phyloP scores from a whole-genome alignment of 164 flowering plant genomes.

The Kalanchoe fedtschenkoi region DNA sequence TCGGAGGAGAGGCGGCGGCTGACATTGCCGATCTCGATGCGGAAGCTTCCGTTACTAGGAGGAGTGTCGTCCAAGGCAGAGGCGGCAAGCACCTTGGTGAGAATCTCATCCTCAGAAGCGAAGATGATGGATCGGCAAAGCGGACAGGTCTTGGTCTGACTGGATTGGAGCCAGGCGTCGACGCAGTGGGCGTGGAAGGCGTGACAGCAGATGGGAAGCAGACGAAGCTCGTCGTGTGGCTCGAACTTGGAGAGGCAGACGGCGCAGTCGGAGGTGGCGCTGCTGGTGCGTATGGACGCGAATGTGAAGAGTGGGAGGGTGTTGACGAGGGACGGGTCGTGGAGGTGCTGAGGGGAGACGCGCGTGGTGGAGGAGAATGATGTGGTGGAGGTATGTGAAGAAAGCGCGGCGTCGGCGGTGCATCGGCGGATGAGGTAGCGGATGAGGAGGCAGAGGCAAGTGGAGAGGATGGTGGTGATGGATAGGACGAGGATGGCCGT shows the following conservation, averaged over 20 bases:
- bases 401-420: slow-evolving; percentile 13
- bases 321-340: slow-evolving; percentile 21
- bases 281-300: slow-evolving; percentile 34
- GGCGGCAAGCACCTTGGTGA: slow-evolving; percentile 14
- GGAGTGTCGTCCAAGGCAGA: slow-evolving; percentile 13
- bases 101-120: slow-evolving; percentile 38
- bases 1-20: slow-evolving; percentile 31
- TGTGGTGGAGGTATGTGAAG: slow-evolving; percentile 3
- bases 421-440: slow-evolving; percentile 19
- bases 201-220: slow-evolving; percentile 80
- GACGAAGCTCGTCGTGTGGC: slow-evolving; percentile 56
- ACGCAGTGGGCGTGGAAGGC: slow-evolving; percentile 75
- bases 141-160: slow-evolving; percentile 54
- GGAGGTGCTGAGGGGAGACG: slow-evolving; percentile 14
- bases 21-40: slow-evolving; percentile 68
- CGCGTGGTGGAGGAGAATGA: slow-evolving; percentile 18
- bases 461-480: slow-evolving; percentile 26
- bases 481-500: slow-evolving; percentile 26
- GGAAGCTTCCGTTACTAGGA: slow-evolving; percentile 28
- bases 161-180: slow-evolving; percentile 66
- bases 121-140: slow-evolving; percentile 62
- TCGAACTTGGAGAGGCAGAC: slow-evolving; percentile 74
- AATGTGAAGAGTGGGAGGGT: slow-evolving; percentile 54
- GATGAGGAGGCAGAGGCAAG: slow-evolving; percentile 22
- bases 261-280: slow-evolving; percentile 43